These are phyloP conservation scores for Zalaria sp. DNA, from an alignment of 2,329 filamentous ascomycete genomes.

Conservation along the genomic window DNA sequence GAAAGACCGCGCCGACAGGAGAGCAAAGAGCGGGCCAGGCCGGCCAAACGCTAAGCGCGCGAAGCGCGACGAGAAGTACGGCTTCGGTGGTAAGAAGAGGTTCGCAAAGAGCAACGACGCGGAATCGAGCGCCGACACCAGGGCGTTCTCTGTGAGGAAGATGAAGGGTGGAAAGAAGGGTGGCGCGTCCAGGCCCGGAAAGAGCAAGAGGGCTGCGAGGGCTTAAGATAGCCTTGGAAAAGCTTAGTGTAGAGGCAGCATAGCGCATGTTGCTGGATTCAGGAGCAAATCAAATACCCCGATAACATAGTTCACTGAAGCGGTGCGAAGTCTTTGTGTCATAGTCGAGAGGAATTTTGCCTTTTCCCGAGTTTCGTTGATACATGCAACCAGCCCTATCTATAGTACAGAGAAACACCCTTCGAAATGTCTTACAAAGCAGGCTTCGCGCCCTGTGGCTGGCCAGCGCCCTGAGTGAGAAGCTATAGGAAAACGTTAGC, in stretches of 20 bases:
- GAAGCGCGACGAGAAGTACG: slow-evolving; percentile 91
- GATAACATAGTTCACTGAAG: no score
- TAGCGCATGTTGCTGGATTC: no score
- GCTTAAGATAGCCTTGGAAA: background rate
- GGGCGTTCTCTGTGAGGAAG: slow-evolving; percentile 65
- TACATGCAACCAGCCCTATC: background rate
- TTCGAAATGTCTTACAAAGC: background rate
- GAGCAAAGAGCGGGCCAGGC: slow-evolving; percentile 24
- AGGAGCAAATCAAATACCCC: no score
- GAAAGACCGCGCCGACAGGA: slow-evolving; percentile 24
- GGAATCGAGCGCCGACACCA: slow-evolving; percentile 64
- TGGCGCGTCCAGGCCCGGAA: slow-evolving; percentile 15
- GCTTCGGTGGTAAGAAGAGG: slow-evolving; percentile 91
- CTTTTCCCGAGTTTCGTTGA: no score
- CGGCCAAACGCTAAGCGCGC: slow-evolving; percentile 56
- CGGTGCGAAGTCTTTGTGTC: no score
- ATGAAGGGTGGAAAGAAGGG: slow-evolving; percentile 54
- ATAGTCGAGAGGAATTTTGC: no score
- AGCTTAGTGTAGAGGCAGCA: no score
- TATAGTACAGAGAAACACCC: background rate
- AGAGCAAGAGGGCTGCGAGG: slow-evolving; percentile 22
- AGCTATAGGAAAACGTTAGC: background rate
- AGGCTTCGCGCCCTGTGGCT: background rate
- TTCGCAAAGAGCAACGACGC: slow-evolving; percentile 85
- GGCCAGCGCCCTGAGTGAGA: background rate